A percentile compares a stretch with the other conserved stretches of the same genome.
These are phyloP conservation scores for Coffea canephora DNA, from an alignment of 257 asterid genomes.

Conservation along the genomic window DNA sequence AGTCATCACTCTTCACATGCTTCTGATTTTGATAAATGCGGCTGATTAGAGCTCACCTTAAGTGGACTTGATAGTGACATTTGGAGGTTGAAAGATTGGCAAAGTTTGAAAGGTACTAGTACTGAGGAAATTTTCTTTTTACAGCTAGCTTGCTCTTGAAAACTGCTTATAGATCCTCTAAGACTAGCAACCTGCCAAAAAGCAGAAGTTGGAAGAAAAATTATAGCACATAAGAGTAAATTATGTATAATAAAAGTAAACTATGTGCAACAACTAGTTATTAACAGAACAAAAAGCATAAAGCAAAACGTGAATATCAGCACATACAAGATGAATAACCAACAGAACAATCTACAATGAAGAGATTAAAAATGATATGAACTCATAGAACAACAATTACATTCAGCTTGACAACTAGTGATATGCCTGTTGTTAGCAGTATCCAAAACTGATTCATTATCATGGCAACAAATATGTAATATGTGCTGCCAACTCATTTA, in stretches of 20 bases:
- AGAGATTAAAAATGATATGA: background rate
- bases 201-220: slow-evolving; percentile 17
- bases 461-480: background rate
- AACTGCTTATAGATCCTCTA: slow-evolving; percentile 91
- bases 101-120: slow-evolving; percentile 68
- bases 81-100: slow-evolving; percentile 70
- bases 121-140: slow-evolving; percentile 66
- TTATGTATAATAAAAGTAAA: background rate
- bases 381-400: background rate
- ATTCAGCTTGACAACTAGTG: background rate
- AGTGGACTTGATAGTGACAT: slow-evolving; percentile 82
- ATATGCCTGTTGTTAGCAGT: background rate
- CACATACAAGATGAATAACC: background rate
- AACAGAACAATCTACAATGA: background rate
- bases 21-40: background rate
- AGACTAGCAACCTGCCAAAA: slow-evolving; percentile 79
- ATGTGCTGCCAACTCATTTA: background rate
- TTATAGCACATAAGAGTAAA: background rate
- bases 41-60: slow-evolving; percentile 47
- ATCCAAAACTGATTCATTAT: background rate
- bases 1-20: background rate
- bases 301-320: background rate
- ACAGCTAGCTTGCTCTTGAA: slow-evolving; percentile 97
- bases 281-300: background rate
- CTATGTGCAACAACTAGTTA: background rate